Conservation (phyloP, 495 filamentous ascomycete species). For the Penicillium coprophilum region DNA sequence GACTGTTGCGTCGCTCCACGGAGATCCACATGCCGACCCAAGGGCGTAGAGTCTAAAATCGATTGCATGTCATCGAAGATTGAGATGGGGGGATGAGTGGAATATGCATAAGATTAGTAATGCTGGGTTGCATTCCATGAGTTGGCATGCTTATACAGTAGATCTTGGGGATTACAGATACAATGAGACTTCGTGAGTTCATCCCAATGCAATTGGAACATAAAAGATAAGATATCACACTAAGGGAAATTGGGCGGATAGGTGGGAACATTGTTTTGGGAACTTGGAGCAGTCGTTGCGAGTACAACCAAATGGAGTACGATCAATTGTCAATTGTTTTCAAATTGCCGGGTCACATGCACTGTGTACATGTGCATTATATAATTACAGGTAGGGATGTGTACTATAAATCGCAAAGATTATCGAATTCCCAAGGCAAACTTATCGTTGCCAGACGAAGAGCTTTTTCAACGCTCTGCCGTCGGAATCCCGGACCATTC, state of each 20-base stretch:
- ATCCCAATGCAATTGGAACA: neutral
- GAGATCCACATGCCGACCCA: constrained; percentile 10
- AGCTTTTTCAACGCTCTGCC: constrained; percentile 29
- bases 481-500: constrained; percentile 30
- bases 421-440: constrained; percentile 21
- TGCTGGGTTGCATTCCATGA: neutral
- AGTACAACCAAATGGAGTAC: neutral
- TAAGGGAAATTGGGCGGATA: neutral
- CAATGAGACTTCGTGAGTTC: neutral
- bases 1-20: neutral
- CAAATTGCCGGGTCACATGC: neutral
- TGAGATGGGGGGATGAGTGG: neutral
- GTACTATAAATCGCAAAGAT: neutral
- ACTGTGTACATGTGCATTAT: neutral
- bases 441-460: constrained; percentile 24
- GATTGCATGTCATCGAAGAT: neutral
- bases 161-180: neutral
- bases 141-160: neutral
- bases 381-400: neutral
- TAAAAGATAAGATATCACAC: neutral
- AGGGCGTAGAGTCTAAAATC: neutral
- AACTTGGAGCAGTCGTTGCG: neutral
- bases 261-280: neutral
- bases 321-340: neutral
- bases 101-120: neutral